Evolutionary conservation across 2,329 filamentous ascomycete genomes (phyloP).

Genomic region (Phyllosticta citriasiana): DNA sequence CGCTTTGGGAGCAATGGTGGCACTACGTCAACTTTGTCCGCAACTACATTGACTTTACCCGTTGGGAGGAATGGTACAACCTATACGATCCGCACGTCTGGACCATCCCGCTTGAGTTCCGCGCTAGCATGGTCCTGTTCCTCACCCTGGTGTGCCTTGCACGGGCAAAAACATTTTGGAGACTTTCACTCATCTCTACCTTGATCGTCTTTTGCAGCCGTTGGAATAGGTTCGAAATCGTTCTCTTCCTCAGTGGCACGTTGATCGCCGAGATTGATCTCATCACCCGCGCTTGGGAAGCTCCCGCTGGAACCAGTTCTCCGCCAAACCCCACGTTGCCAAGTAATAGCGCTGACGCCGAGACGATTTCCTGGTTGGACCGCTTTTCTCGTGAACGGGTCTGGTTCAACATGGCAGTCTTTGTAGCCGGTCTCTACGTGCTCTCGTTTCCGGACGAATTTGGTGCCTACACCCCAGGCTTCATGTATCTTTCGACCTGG

Average conservation of each 20-base stretch:
- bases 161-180: constrained; percentile 12
- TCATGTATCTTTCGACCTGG: constrained; percentile 37
- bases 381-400: constrained; percentile 22
- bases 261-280: constrained; percentile 28
- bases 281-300: constrained; percentile 12
- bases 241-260: constrained; percentile 26
- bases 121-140: constrained; percentile 33
- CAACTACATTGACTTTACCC: constrained; percentile 9
- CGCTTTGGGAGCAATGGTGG: constrained; percentile 20
- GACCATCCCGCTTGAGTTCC: constrained; percentile 30
- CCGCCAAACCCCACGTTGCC: not conserved
- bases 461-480: constrained; percentile 40
- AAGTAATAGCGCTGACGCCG: not conserved
- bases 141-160: constrained; percentile 13
- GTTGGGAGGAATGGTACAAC: constrained; percentile 6
- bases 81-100: constrained; percentile 25
- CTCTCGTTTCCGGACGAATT: constrained; percentile 38
- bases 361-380: constrained; percentile 3
- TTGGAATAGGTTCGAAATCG: constrained; percentile 15
- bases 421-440: constrained; percentile 45
- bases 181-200: constrained; percentile 10
- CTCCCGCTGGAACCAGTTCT: not conserved
- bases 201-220: constrained; percentile 15
- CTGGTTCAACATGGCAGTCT: constrained; percentile 28
- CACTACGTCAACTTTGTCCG: constrained; percentile 22